Base-by-base conservation (phyloP, 495 filamentous ascomycete species). In the Xylaria grammica region DNA sequence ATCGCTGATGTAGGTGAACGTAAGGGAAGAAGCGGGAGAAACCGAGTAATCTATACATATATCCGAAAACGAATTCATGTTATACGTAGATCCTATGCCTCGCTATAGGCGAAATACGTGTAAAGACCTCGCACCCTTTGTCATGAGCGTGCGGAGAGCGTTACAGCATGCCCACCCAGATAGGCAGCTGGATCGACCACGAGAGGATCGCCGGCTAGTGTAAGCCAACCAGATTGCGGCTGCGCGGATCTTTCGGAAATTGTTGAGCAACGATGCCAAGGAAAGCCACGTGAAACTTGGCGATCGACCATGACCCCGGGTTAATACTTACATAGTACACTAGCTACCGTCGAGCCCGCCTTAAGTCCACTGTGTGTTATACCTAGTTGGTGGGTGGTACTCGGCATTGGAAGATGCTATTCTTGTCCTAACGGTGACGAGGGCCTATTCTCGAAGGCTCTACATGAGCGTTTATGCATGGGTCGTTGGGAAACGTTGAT, bases 281-380 rank as follows among this genome's bases (percentile, higher is more conserved):
- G 48, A 62, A 53, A 42, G 48, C 59, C 59, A 62, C 59, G 59
- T 52, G 59, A 62, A 62, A 52, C 59, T 42, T 62, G 36, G 59
- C 32, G 45, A 51, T 44, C 46, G 11, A 30, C 48, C n/a, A 30
- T 26, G 48, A 32, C 59, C 48, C 59, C 48, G 26, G 48, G 48
- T 53, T 44, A 44, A 7, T 5, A 5, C 45, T 13, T 49, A 45
- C 42, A n/a, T 45, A 11, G 32, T 36, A 36, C 4, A 36, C 5
- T 36, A 11, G 4, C 4, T 36, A 36, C 32, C n/a, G n/a, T n/a
- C n/a, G n/a, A n/a, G n/a, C n/a, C n/a, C n/a, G n/a, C n/a, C n/a
- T n/a, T n/a, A n/a, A n/a, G n/a, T n/a, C n/a, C n/a, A n/a, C n/a
- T n/a, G n/a, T n/a, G n/a, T n/a, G n/a, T n/a, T n/a, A n/a, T n/a